phyloP scores from a whole-genome alignment of 495 filamentous ascomycete species.

The Aspergillus homomorphus region DNA sequence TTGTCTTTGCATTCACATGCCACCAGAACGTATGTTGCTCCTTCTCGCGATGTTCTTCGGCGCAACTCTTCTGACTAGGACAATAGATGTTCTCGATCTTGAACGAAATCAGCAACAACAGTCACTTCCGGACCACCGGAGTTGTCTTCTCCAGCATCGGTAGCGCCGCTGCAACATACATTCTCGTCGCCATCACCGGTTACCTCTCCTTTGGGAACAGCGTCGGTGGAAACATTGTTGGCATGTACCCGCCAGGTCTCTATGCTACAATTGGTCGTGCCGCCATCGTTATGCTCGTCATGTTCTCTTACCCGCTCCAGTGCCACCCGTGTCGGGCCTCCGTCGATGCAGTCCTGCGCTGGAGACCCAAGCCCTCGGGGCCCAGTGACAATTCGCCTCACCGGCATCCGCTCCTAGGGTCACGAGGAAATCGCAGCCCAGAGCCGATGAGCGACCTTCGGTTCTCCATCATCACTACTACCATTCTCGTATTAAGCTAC shows the following conservation, averaged over 20 bases:
- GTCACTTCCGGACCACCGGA: constrained; percentile 71
- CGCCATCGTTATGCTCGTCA: constrained; percentile 93
- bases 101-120: constrained; percentile 88
- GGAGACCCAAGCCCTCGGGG: constrained; percentile 62
- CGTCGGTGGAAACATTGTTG: constrained; percentile 86
- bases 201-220: constrained; percentile 91
- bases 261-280: constrained; percentile 88
- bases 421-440: constrained; percentile 31
- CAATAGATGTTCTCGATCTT: constrained; percentile 95
- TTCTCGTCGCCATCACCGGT: constrained; percentile 89
- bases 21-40: constrained; percentile 78
- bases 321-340: constrained; percentile 93
- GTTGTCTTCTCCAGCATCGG: constrained; percentile 85
- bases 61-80: background rate
- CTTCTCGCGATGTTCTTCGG: background rate
- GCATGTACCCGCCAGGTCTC: constrained; percentile 81
- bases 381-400: constrained; percentile 45
- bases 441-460: constrained; percentile 77
- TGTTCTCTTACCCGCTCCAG: constrained; percentile 95
- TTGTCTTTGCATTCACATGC: constrained; percentile 97
- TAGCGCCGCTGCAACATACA: constrained; percentile 72
- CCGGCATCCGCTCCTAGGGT: constrained; percentile 40
- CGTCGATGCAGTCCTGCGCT: constrained; percentile 86
- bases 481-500: constrained; percentile 80
- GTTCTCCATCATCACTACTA: constrained; percentile 85